phyloP scores from a whole-genome alignment of 2,329 filamentous ascomycete species.

The Bertia moriformis region DNA sequence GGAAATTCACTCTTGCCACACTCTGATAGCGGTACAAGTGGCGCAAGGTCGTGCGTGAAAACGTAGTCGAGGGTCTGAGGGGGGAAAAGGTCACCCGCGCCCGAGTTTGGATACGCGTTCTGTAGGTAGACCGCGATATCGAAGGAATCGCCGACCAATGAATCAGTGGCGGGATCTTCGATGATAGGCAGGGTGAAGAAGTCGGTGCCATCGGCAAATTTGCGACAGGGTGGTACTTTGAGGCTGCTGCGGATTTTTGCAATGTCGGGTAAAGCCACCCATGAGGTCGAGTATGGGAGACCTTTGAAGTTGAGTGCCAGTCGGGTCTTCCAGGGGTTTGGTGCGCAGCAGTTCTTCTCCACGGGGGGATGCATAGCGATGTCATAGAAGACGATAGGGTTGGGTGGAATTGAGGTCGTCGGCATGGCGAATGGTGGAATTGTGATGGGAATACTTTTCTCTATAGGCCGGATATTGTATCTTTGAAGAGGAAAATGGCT shows the following conservation, averaged over 20 bases:
- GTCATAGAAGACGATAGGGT: slow-evolving; percentile 3
- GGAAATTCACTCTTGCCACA: slow-evolving; percentile 14
- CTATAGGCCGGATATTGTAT: too few species aligned
- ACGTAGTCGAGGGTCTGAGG: slow-evolving; percentile 20
- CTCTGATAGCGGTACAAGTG: slow-evolving; percentile 18
- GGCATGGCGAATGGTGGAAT: too few species aligned
- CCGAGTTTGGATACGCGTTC: slow-evolving; percentile 27
- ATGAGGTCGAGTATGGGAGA: slow-evolving; percentile 20
- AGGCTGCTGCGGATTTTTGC: slow-evolving; percentile 28
- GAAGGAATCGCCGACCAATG: slow-evolving; percentile 43
- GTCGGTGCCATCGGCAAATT: slow-evolving; percentile 37
- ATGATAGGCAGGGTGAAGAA: slow-evolving; percentile 48
- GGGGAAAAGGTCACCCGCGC: slow-evolving; percentile 30
- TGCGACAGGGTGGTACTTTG: slow-evolving; percentile 31
- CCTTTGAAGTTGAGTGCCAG: slow-evolving; percentile 23
- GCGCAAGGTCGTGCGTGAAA: slow-evolving; percentile 11
- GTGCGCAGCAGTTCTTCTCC: neutral
- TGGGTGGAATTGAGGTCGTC: slow-evolving; percentile 3
- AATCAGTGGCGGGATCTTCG: slow-evolving; percentile 22
- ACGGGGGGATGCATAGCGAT: neutral
- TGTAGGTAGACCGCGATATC: slow-evolving; percentile 50
- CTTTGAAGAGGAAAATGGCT: too few species aligned
- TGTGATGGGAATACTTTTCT: too few species aligned
- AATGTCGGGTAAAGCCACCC: slow-evolving; percentile 38
- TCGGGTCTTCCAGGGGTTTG: neutral